These are phyloP conservation scores for Lenzites betulinus DNA, from an alignment of 768 basidiomycete species.

Conservation along the genomic window DNA sequence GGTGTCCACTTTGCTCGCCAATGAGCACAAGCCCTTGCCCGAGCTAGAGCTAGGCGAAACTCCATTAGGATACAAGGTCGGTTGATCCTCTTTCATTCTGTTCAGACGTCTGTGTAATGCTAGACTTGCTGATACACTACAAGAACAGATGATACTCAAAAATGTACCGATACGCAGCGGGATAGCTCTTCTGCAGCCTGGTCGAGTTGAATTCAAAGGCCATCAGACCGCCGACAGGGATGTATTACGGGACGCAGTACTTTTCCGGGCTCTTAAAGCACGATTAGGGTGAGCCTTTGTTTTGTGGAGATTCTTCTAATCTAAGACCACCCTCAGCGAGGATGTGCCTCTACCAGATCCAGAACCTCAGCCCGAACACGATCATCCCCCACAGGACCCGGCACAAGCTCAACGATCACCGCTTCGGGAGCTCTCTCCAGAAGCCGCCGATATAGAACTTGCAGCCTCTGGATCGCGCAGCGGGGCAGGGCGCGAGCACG, in stretches of 20 bases:
- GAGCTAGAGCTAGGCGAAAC: constrained; percentile 74
- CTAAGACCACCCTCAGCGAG: constrained; percentile 21
- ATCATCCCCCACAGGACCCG: constrained; percentile 1
- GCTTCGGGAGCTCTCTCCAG: constrained; percentile 25
- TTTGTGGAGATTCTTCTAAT: not conserved
- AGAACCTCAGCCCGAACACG: not conserved
- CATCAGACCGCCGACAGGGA: constrained; percentile 69
- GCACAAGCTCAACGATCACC: constrained; percentile 20
- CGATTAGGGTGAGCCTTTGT: constrained; percentile 65
- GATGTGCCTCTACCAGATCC: not conserved
- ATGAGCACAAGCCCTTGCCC: constrained; percentile 74
- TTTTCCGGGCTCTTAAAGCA: constrained; percentile 58
- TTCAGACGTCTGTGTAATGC: not conserved
- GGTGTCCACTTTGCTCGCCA: constrained; percentile 61
- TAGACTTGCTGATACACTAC: not conserved
- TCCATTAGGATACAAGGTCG: constrained; percentile 81
- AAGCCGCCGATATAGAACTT: constrained; percentile 14
- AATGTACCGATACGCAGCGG: constrained; percentile 69
- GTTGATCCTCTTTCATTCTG: not conserved
- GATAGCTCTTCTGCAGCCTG: constrained; percentile 76
- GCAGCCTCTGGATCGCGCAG: constrained; percentile 19
- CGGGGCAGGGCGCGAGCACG: constrained; percentile 14
- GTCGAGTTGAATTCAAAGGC: constrained; percentile 60
- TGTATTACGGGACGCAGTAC: constrained; percentile 53
- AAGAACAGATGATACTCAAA: constrained; percentile 63